A percentile compares a stretch with the other conserved stretches of the same genome.
phyloP scores from a whole-genome alignment of 495 filamentous ascomycete species.

The Aspergillus diversus region DNA sequence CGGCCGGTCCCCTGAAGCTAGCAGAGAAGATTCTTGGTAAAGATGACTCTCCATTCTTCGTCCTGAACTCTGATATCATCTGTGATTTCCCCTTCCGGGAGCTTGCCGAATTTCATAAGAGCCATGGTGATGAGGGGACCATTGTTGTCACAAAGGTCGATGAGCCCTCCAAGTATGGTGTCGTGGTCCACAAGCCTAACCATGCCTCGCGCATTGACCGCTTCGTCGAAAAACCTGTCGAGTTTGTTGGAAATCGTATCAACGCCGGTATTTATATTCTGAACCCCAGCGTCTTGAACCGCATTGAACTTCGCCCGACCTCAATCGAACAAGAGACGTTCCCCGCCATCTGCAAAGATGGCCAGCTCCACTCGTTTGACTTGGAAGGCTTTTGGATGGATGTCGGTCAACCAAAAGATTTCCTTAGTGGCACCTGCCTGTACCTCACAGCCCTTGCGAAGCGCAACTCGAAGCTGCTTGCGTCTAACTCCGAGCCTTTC shows the following conservation, averaged over 20 bases:
- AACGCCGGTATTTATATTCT: conserved; percentile 99
- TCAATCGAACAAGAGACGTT: conserved; percentile 99
- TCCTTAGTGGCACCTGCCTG: conserved; percentile 93
- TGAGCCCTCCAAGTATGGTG: conserved; percentile 98
- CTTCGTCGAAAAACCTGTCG: conserved; percentile 99
- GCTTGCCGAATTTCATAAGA: conserved; percentile 85
- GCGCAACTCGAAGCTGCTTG: conserved; percentile 86
- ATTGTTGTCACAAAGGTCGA: conserved; percentile 99
- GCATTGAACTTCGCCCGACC: conserved; percentile 95
- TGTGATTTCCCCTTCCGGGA: conserved; percentile 96
- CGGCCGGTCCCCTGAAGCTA: conserved; percentile 93
- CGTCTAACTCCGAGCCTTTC: conserved; percentile 72
- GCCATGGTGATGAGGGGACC: conserved; percentile 93
- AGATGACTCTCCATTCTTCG: conserved; percentile 94
- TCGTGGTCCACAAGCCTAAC: conserved; percentile 95
- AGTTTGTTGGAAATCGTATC: conserved; percentile 99
- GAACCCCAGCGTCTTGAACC: conserved; percentile 85
- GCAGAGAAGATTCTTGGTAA: conserved; percentile 93
- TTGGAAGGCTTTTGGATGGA: conserved; percentile 99
- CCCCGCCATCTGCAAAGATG: conserved; percentile 89
- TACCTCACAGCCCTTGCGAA: conserved; percentile 94
- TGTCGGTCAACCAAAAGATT: conserved; percentile 98
- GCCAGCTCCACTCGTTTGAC: conserved; percentile 95
- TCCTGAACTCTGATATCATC: conserved; percentile 98
- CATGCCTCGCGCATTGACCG: conserved; percentile 93